Base-by-base conservation (phyloP, 2,329 filamentous ascomycete species). In the Acephala macrosclerotiorum region DNA sequence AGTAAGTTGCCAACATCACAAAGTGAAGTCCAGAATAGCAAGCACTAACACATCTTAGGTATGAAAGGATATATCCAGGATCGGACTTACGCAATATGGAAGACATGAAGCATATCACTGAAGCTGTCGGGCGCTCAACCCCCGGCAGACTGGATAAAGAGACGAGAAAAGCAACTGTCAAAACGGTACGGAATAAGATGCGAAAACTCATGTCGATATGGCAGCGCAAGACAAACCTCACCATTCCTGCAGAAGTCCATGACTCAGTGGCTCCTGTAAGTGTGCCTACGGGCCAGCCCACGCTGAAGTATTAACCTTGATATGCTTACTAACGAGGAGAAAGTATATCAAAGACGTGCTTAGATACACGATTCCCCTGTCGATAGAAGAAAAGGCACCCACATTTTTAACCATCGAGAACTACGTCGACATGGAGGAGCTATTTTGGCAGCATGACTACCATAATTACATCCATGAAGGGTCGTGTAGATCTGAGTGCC, bases 61-160 rank as follows among this genome's bases (percentile, higher is more conserved):
- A 33, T 33, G 29, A 9, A 33, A 68, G 62, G 56, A 70, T 63
- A 70, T 67, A 64, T 68, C 51, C 16, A 68, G 25, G 51, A 62
- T 68, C 38, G 25, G 60, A 70, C 60, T 64, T 66, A 68, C 33
- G 29, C 22, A 64, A 47, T 70, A 70, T 70, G 26, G 38, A 68
- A 67, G 51, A 65, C 20, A 68, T 67, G 18, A 70, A 70, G 59
- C 29, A 70, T 66, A 60, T 70, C n/a, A 63, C 62, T 70, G 47
- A 70, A 61, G 64, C 55, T 62, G n/a, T 68, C n/a, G 40, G 14
- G 62, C 38, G 36, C 62, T 66, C 29, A 70, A 70, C 62, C 58
- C 60, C 56, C 42, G 35, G 60, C 29, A 70, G 57, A 63, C 53
- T 70, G 29, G 36, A 68, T 51, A 51, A 29, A 51, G 25, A 51